Conservation (phyloP, 2,329 filamentous ascomycete species). For the Cadophora gregata region DNA sequence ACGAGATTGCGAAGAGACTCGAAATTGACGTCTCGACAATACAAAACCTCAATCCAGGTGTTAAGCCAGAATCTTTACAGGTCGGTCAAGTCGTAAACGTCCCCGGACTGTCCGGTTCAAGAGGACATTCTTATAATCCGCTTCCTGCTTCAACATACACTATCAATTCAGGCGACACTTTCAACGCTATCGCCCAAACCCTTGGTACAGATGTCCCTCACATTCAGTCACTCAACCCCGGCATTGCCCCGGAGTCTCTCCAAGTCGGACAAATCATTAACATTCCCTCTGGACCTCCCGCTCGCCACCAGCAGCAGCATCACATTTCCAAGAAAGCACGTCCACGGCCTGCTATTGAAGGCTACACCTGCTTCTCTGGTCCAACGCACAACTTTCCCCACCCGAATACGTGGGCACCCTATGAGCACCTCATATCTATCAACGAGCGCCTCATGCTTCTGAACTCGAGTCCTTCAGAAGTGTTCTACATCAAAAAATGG, state of each 20-base stretch:
- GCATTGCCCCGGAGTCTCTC: slow-evolving; percentile 19
- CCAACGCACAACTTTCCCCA: slow-evolving; percentile 22
- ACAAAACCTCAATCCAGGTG: slow-evolving; percentile 8
- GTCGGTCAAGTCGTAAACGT: slow-evolving; percentile 11
- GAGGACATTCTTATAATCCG: neutral
- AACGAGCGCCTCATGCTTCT: slow-evolving; percentile 22
- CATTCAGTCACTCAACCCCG: slow-evolving; percentile 16
- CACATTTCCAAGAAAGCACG: neutral
- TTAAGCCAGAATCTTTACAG: slow-evolving; percentile 13
- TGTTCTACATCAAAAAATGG: slow-evolving; percentile 23
- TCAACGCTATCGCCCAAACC: slow-evolving; percentile 13
- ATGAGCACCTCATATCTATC: slow-evolving; percentile 13
- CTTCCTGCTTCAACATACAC: neutral
- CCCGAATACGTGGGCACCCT: slow-evolving; percentile 23
- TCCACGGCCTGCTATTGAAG: slow-evolving; percentile 10
- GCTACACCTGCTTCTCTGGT: slow-evolving; percentile 25
- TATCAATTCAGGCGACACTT: slow-evolving; percentile 19
- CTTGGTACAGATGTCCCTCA: neutral
- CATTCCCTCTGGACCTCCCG: neutral
- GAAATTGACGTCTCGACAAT: neutral
- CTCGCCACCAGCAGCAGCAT: neutral
- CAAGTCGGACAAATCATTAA: slow-evolving; percentile 27
- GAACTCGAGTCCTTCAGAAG: slow-evolving; percentile 22
- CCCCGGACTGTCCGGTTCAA: neutral
- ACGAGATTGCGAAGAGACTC: slow-evolving; percentile 8